Evolutionary conservation across 2,329 filamentous ascomycete genomes (phyloP), one percentile per base, ranked within the genome.

Genomic region (Paecilomyces sp.): DNA sequence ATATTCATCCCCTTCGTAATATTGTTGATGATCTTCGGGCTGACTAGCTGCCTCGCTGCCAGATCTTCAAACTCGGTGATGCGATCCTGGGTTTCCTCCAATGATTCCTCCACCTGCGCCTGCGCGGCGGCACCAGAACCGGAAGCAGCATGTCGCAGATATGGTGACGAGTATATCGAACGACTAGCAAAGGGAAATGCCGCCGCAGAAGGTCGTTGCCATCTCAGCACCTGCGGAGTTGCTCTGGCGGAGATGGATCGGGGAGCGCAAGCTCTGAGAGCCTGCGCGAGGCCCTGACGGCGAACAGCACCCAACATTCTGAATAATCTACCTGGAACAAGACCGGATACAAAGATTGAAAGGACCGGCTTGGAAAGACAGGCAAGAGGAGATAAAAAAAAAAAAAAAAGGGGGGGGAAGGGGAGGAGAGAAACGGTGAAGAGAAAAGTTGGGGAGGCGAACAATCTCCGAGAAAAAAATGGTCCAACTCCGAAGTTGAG

Each of bases 1-100:
- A 97, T 88, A 30, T 82, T 79, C 87, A 97, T 90, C 57, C 85
- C 83, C 4, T 83, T 66, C 1, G 84, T 89, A 66, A 99, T 86
- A 28, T 88, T 83, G 3, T 80, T 70, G 63, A 96, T 80, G 57
- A 97, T 76, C 61, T 81, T 84, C 25, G 75, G 70, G 69, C 92
- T 81, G 51, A 96, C 83, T 54, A 80, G 61, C 2, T 70, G 70
- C 30, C 71, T 64, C 1, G 69, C 64, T 31, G 65, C 68, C 55
- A 81, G 65, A 52, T 79, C 73, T 15, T 67, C 61, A 60, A 80
- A 80, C 28, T 69, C 67, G 12, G 73, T 72, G 63, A 76, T 67
- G 11, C 70, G 55, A 57, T 63, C 50, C 30, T 64, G 28, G 59
- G 57, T 56, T 22, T 58, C 9, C 13, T 64, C 54, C 56, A 59